Evolutionary conservation across 441 rosid genomes (phyloP).

Genomic region (Theobroma grandiflorum): DNA sequence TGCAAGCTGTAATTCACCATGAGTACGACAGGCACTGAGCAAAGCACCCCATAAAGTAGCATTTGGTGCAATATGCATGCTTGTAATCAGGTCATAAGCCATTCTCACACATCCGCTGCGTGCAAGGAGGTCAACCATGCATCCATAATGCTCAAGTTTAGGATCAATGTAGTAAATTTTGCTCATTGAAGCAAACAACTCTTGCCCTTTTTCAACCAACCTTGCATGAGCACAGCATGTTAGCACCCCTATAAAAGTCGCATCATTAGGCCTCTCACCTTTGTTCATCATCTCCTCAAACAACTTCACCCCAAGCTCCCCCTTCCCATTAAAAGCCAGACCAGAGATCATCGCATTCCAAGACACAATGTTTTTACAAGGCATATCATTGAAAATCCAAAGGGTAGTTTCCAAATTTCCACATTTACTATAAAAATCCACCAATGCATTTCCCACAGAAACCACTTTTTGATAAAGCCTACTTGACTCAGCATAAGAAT

Average conservation of each 20-base stretch:
- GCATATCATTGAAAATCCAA: conserved; percentile 53
- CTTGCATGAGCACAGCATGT: conserved; percentile 84
- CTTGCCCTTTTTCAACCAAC: conserved; percentile 53
- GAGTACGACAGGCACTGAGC: conserved; percentile 77
- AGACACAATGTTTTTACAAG: conserved; percentile 58
- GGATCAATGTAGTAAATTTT: conserved; percentile 53
- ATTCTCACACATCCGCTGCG: conserved; percentile 66
- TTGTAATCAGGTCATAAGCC: conserved; percentile 72
- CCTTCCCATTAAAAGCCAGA: conserved; percentile 70
- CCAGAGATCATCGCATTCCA: conserved; percentile 84
- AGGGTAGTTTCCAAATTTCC: conserved; percentile 67
- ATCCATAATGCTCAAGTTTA: conserved; percentile 77
- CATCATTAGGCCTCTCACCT: conserved; percentile 60
- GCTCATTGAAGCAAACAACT: conserved; percentile 63
- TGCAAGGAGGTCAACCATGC: conserved; percentile 82
- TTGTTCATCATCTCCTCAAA: conserved; percentile 67
- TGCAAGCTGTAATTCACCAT: conserved; percentile 68
- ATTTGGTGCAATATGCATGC: conserved; percentile 55
- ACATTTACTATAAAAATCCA: conserved; percentile 73
- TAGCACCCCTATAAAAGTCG: conserved; percentile 65
- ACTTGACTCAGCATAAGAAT: conserved; percentile 60
- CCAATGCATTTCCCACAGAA: conserved; percentile 71
- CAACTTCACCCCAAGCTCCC: conserved; percentile 58
- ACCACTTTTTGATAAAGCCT: conserved; percentile 46
- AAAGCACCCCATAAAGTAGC: conserved; percentile 79